phyloP scores from a whole-genome alignment of 1,284 basidiomycete genomes.

The Puccinia triticina region DNA sequence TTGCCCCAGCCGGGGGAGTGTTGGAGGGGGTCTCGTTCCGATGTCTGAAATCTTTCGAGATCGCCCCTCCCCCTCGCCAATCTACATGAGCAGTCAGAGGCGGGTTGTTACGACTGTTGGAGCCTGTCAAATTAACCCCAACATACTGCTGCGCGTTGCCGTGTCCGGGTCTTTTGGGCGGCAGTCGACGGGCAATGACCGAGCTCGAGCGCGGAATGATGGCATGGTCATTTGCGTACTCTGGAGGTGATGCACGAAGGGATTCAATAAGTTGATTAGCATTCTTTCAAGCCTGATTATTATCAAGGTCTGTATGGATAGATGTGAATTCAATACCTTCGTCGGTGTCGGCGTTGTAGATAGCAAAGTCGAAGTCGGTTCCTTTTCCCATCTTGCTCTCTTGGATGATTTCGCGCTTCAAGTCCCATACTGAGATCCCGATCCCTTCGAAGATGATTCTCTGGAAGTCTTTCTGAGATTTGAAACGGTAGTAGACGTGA shows the following conservation, averaged over 20 bases:
- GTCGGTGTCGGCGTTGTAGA: constrained; percentile 76
- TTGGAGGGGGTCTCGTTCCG: constrained; percentile 55
- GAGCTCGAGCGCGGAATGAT: constrained; percentile 93
- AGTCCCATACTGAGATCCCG: constrained; percentile 96
- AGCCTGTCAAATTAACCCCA: constrained; percentile 63
- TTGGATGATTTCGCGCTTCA: constrained; percentile 97
- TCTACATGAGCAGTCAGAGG: constrained; percentile 51
- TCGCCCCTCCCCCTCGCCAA: constrained; percentile 52
- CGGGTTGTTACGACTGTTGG: constrained; percentile 33
- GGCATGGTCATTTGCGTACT: constrained; percentile 86
- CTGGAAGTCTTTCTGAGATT: constrained; percentile 89
- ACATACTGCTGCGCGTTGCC: constrained; percentile 89
- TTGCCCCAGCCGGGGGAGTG: constrained; percentile 45
- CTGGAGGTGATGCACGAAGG: constrained; percentile 63
- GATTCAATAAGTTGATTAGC: neutral
- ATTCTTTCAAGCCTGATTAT: neutral
- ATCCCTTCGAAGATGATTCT: constrained; percentile 96
- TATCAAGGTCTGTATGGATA: neutral
- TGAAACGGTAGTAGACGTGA: constrained; percentile 94
- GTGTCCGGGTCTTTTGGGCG: constrained; percentile 80
- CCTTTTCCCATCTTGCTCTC: constrained; percentile 94
- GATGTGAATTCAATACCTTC: constrained; percentile 68
- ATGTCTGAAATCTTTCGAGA: constrained; percentile 63
- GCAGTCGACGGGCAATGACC: constrained; percentile 86
- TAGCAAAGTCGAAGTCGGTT: constrained; percentile 90